Percentiles rank a stretch among this genome's conserved stretches.
These are phyloP conservation scores for Nissolia schottii DNA, from an alignment of 306 rosid species.

Conservation along the genomic window DNA sequence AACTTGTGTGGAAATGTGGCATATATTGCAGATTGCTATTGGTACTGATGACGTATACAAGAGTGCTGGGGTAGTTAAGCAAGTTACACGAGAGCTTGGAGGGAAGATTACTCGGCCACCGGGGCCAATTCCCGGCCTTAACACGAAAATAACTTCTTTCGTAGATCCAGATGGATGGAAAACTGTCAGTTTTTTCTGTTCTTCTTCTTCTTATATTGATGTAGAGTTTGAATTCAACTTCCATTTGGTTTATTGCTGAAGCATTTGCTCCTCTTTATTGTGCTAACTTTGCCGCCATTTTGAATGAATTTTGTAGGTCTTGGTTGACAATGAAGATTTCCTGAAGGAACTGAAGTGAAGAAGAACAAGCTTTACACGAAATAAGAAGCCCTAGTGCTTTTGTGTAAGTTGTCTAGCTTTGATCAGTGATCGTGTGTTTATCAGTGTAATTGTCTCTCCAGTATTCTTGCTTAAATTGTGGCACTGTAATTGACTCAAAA, in stretches of 20 bases:
- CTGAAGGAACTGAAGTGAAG: conserved; percentile 67
- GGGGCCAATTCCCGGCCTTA: conserved; percentile 75
- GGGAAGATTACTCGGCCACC: conserved; percentile 89
- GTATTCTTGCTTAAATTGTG: conserved; percentile 1
- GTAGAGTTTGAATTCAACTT: background rate
- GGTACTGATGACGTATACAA: conserved; percentile 92
- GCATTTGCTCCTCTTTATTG: background rate
- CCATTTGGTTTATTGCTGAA: background rate
- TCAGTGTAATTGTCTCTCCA: background rate
- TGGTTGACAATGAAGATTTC: conserved; percentile 87
- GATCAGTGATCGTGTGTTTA: background rate
- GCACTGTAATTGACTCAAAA: conserved; percentile 2
- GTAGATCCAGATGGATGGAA: conserved; percentile 96
- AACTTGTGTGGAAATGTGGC: conserved; percentile 4
- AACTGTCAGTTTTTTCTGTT: conserved; percentile 58
- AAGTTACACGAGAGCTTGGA: conserved; percentile 76
- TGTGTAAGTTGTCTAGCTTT: conserved; percentile 24
- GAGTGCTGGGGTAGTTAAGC: conserved; percentile 65
- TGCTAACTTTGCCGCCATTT: background rate
- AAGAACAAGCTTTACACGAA: conserved; percentile 14
- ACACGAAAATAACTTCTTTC: conserved; percentile 72
- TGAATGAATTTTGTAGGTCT: conserved; percentile 49
- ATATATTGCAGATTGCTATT: conserved; percentile 66
- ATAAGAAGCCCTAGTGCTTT: background rate
- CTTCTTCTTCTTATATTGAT: background rate